These are phyloP conservation scores for Penicillium antarcticum DNA, from an alignment of 495 filamentous ascomycete species.

Conservation along the genomic window DNA sequence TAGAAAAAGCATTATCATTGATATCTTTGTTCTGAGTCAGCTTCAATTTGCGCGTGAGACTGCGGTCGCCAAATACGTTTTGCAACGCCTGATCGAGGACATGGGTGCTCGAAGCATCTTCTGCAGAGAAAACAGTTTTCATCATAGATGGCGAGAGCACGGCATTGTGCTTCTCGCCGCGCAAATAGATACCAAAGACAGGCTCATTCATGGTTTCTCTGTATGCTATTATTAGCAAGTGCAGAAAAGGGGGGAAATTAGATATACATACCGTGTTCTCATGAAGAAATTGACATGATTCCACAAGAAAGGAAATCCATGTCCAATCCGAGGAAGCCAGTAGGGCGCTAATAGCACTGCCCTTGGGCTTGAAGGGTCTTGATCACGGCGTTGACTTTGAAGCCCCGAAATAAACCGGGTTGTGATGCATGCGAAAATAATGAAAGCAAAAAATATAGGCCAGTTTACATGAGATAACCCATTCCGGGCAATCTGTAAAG, in stretches of 20 bases:
- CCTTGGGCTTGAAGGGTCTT: conserved; percentile 17
- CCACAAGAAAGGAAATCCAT: conserved; percentile 46
- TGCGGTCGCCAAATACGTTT: conserved; percentile 49
- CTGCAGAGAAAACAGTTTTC: conserved; percentile 39
- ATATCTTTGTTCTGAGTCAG: conserved; percentile 33
- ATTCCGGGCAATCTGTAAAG: conserved; percentile 17
- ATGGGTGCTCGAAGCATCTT: conserved; percentile 26
- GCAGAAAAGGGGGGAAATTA: neutral
- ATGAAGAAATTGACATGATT: conserved; percentile 40
- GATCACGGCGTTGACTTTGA: conserved; percentile 23
- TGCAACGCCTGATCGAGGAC: conserved; percentile 39
- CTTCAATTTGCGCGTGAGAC: conserved; percentile 28
- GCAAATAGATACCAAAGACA: conserved; percentile 52
- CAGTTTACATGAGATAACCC: conserved; percentile 18
- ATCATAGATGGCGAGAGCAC: conserved; percentile 50
- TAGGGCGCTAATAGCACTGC: conserved; percentile 49
- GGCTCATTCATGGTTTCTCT: conserved; percentile 39
- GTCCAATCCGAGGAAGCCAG: conserved; percentile 58
- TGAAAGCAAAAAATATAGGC: conserved; percentile 19
- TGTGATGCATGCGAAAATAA: conserved; percentile 30
- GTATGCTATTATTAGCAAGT: conserved; percentile 13
- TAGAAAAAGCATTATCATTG: conserved; percentile 27
- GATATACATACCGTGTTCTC: conserved; percentile 36
- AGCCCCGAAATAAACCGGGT: conserved; percentile 41
- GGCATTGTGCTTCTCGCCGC: conserved; percentile 46